Percentiles rank a stretch among this genome's conserved stretches.
These are phyloP conservation scores for Cladosporium sphaerospermum DNA, from an alignment of 2,329 filamentous ascomycete genomes.

Conservation along the genomic window DNA sequence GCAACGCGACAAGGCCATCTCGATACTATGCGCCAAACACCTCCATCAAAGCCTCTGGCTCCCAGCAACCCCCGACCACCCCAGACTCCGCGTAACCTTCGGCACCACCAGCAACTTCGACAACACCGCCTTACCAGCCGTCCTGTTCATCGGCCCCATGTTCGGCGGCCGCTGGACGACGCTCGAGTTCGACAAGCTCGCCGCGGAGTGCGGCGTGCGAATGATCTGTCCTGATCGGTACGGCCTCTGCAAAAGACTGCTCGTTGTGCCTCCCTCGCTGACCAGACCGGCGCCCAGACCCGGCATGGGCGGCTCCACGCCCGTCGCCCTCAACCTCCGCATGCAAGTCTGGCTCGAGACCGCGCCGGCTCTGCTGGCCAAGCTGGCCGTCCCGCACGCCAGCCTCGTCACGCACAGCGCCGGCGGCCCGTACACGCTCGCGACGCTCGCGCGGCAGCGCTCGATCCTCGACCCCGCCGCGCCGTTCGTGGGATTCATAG, in stretches of 20 bases:
- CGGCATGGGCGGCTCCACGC: conserved; percentile 40
- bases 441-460: conserved; percentile 33
- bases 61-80: conserved; percentile 20
- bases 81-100: conserved; percentile 24
- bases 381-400: conserved; percentile 35
- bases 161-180: conserved; percentile 31
- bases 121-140: conserved; percentile 19
- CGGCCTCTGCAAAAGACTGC: neutral
- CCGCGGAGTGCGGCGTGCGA: conserved; percentile 28
- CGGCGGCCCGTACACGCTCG: conserved; percentile 40
- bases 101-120: conserved; percentile 29
- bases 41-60: conserved; percentile 26
- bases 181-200: conserved; percentile 28
- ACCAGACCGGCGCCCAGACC: conserved; percentile 27
- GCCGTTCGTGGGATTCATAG: conserved; percentile 28
- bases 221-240: conserved; percentile 37
- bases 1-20: conserved; percentile 8
- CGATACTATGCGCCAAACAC: conserved; percentile 13
- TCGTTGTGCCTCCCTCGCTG: neutral
- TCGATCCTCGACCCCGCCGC: conserved; percentile 28
- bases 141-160: conserved; percentile 37
- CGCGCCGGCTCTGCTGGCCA: conserved; percentile 33
- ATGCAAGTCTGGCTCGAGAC: conserved; percentile 38
- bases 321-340: conserved; percentile 32
- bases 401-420: conserved; percentile 36